Conservation (phyloP, 116 monocot genomes). For the Dioscorea cayenensis region DNA sequence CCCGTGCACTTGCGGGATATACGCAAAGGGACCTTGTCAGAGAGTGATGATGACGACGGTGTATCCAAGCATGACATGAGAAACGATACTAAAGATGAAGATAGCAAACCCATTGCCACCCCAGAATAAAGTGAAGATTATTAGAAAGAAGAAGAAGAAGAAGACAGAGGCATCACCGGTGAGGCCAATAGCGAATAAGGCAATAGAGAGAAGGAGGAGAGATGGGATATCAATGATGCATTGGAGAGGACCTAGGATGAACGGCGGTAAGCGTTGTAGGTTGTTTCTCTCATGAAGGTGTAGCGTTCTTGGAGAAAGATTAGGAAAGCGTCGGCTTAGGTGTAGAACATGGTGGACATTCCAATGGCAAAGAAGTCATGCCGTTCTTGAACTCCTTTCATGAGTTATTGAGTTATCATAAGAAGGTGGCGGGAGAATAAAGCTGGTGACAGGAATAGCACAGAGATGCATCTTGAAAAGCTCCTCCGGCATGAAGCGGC, state of each 20-base stretch:
- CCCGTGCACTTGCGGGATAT: no score
- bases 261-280: slow-evolving; percentile 82
- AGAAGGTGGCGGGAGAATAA: slow-evolving; percentile 69
- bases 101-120: slow-evolving; percentile 60
- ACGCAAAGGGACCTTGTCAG: no score
- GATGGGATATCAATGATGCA: slow-evolving; percentile 50
- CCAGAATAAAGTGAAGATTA: slow-evolving; percentile 60
- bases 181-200: slow-evolving; percentile 68
- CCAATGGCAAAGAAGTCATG: slow-evolving; percentile 78
- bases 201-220: slow-evolving; percentile 43
- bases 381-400: slow-evolving; percentile 66
- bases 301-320: slow-evolving; percentile 78
- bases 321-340: slow-evolving; percentile 81
- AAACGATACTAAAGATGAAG: slow-evolving; percentile 59
- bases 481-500: slow-evolving; percentile 42
- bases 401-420: slow-evolving; percentile 55
- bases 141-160: slow-evolving; percentile 39
- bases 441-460: slow-evolving; percentile 57
- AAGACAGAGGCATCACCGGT: slow-evolving; percentile 44
- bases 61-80: slow-evolving; percentile 49
- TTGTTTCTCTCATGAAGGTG: slow-evolving; percentile 74
- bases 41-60: slow-evolving; percentile 52
- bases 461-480: slow-evolving; percentile 56
- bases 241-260: slow-evolving; percentile 71
- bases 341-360: slow-evolving; percentile 93